These are phyloP conservation scores for Barnettozyma pratensis DNA, from an alignment of 805 yeast species.

Conservation along the genomic window DNA sequence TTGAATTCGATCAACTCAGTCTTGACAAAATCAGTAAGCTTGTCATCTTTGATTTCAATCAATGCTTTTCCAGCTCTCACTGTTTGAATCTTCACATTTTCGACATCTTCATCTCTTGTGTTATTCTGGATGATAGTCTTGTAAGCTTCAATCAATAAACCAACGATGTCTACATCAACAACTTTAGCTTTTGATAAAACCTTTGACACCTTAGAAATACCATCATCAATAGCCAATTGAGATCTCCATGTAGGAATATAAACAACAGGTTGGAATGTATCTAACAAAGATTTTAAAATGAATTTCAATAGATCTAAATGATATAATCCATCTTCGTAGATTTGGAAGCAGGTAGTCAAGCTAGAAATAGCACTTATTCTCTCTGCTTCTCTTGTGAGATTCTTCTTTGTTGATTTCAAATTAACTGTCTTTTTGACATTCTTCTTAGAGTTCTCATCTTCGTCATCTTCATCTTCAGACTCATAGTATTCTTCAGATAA, in stretches of 20 bases:
- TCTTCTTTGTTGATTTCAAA: slow-evolving; percentile 35
- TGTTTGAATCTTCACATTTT: slow-evolving; percentile 53
- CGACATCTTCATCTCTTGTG: slow-evolving; percentile 39
- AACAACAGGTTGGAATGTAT: slow-evolving; percentile 24
- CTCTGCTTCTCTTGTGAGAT: slow-evolving; percentile 45
- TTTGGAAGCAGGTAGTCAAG: slow-evolving; percentile 31
- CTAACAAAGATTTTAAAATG: slow-evolving; percentile 24
- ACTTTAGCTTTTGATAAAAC: slow-evolving; percentile 4
- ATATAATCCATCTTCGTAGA: slow-evolving; percentile 17
- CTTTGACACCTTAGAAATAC: slow-evolving; percentile 25
- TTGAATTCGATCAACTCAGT: slow-evolving; percentile 23
- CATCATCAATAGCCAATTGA: slow-evolving; percentile 41
- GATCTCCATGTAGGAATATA: slow-evolving; percentile 56
- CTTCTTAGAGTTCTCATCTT: slow-evolving; percentile 26
- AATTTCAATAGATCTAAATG: slow-evolving; percentile 23
- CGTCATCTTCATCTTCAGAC: slow-evolving; percentile 36
- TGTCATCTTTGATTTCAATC: slow-evolving; percentile 13
- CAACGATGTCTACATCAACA: slow-evolving; percentile 9
- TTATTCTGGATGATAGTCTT: slow-evolving; percentile 25
- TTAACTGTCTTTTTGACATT: slow-evolving; percentile 23
- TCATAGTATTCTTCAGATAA: slow-evolving; percentile 36
- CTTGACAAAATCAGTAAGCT: slow-evolving; percentile 16
- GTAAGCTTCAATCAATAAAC: slow-evolving; percentile 20
- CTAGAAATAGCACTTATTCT: slow-evolving; percentile 33
- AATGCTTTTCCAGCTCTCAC: slow-evolving; percentile 32